A percentile compares a stretch with the other conserved stretches of the same genome.
Conservation (phyloP, 2,329 filamentous ascomycete genomes). For the Camillea tinctor region DNA sequence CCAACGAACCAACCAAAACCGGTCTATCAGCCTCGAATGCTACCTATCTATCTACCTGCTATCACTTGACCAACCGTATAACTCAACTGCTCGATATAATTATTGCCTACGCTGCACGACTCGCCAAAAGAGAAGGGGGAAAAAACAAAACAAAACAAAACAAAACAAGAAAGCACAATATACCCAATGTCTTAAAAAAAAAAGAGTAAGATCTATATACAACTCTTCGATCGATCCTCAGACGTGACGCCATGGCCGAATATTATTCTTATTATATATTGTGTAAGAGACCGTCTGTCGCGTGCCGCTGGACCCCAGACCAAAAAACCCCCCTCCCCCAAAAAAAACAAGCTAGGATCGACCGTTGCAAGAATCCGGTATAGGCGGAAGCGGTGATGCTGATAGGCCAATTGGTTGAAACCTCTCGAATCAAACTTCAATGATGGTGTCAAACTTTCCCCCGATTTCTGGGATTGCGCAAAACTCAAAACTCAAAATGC, state of each 20-base stretch:
- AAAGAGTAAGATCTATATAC: background rate
- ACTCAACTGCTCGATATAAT: background rate
- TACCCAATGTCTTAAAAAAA: no score
- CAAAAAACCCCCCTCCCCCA: no score
- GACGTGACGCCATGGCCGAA: background rate
- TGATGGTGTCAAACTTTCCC: background rate
- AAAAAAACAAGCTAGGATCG: background rate
- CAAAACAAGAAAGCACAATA: no score
- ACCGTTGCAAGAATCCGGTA: constrained; percentile 10
- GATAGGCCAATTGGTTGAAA: constrained; percentile 27
- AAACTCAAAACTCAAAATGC: background rate
- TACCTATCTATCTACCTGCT: no score
- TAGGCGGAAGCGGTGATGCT: constrained; percentile 16
- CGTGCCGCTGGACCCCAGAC: background rate
- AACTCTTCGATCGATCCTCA: background rate
- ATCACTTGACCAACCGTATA: background rate
- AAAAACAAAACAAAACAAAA: no score
- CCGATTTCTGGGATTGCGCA: background rate
- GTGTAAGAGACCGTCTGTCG: background rate
- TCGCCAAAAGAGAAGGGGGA: no score
- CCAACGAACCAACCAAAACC: no score
- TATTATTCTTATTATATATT: no score
- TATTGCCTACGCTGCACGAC: no score
- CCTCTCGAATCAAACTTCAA: background rate
- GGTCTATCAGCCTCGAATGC: no score